Evolutionary conservation across 2,329 filamentous ascomycete species (phyloP), one percentile per base, ranked within the genome.

Genomic region (Aspergillus pseudoglaucus): DNA sequence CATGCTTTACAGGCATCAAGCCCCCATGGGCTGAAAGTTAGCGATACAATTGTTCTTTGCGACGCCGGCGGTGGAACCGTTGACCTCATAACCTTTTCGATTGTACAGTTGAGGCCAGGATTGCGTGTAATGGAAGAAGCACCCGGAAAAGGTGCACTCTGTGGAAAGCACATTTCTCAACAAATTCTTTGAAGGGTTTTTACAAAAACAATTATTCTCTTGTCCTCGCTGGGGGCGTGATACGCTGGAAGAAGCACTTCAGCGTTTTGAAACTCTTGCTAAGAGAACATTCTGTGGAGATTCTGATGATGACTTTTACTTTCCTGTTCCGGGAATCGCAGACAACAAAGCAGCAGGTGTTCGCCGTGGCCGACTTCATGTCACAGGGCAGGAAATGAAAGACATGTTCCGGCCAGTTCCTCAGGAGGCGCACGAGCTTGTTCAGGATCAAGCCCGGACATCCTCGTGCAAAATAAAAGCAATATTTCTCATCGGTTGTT

Each of bases 381-480:
- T 63, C 4, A 51, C 44, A 2, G 53, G 53, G 0, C 17, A 47
- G 1, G 50, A 58, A 17, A 52, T 63, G 46, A 38, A 45, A 8
- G 33, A 49, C 3, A 41, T 65, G 2, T 63, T 64, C 32, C 25
- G 51, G 4, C 58, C 58, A 3, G 48, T 59, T 15, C 41, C 63
- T 7, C 39, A 52, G 22, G 53, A 56, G 0, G 44, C 62, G 32
- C 44, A 45, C 8, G 41, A 50, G 6, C 51, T 63, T 14, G 57
- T 64, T 4, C 48, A 50, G 23, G 35, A 48, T 20, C 61, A 63
- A 39, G 51, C 63, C 54, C 80, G 82, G 68, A 78, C 78, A 14
- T 80, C 79, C 33, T 77, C 77, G 61, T 80, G 80, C 58, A 79
- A 81, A 37, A 82, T 85, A 50, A 75, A 77, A 53, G 50, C 59